Evolutionary conservation across 768 basidiomycete genomes (phyloP).

Genomic region (Aureoboletus auriporus): DNA sequence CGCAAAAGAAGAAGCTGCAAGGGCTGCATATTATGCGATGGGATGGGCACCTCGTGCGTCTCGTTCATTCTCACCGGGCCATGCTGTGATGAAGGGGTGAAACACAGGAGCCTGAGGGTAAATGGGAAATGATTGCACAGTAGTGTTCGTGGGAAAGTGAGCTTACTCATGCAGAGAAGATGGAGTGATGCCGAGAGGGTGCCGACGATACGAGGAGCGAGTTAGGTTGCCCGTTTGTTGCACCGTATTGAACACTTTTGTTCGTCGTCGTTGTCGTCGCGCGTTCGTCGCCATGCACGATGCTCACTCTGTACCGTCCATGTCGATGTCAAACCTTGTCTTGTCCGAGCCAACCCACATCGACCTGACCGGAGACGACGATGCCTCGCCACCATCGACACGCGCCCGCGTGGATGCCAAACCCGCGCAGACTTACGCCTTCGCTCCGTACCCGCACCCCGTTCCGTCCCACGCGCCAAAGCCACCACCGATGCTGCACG

Average conservation of each 20-base stretch:
- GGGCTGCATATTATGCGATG: conserved; percentile 67
- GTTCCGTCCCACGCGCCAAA: conserved; percentile 26
- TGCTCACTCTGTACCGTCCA: conserved; percentile 26
- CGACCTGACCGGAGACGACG: conserved; percentile 71
- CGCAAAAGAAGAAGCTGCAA: conserved; percentile 76
- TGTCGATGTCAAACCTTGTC: conserved; percentile 33
- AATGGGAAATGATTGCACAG: conserved; percentile 16
- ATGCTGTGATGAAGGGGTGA: conserved; percentile 16
- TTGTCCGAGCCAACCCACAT: conserved; percentile 52
- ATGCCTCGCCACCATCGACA: conserved; percentile 34
- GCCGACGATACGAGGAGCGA: conserved; percentile 24
- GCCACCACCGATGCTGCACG: conserved; percentile 15
- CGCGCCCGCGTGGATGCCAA: conserved; percentile 37
- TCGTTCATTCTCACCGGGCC: background rate
- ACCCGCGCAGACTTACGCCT: conserved; percentile 30
- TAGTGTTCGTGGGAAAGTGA: conserved; percentile 13
- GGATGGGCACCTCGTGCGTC: conserved; percentile 58
- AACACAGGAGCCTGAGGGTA: conserved; percentile 7
- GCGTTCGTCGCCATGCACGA: conserved; percentile 22
- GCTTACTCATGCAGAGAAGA: conserved; percentile 22
- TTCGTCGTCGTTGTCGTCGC: background rate
- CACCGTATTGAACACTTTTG: no score
- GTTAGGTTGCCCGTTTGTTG: background rate
- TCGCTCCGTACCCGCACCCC: conserved; percentile 21
- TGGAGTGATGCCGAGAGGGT: conserved; percentile 17